Base-by-base conservation (phyloP, 2,329 filamentous ascomycete species). In the Fusarium sp. region DNA sequence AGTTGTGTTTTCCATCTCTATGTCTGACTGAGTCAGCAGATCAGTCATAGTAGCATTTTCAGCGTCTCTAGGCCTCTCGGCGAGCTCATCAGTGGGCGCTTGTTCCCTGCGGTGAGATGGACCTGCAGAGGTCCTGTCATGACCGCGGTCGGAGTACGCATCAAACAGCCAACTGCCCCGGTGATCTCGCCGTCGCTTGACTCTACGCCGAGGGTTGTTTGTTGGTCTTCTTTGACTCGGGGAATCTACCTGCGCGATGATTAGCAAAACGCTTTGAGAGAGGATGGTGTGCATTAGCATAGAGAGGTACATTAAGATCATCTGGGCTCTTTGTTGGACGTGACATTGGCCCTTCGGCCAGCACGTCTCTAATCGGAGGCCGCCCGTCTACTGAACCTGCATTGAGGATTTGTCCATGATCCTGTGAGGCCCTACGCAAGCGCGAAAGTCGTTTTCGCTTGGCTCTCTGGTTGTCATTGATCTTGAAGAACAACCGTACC, bases 251-350 rank as follows among this genome's bases (percentile, higher is more conserved):
- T 72, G 4, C 5, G 9, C 0, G 5, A 4, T 1, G 0, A 20
- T 72, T 37, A 72, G 68, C 11, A 29, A 20, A 24, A 8, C 2
- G 13, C 2, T 20, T 5, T n/a, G 3, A 8, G 3, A 8, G 4
- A 24, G 22, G 5, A 6, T 11, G 22, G 5, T 4, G 4, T 1
- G 27, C 1, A 1, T 1, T 7, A 6, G 9, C 64, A 57, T 4
- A n/a, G 5, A 10, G 6, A 20, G 6, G 27, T 57, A 73, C 70
- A 31, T 73, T 16, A 41, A 48, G 20, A 7, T 59, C 48, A 35
- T 72, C 70, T 0, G 69, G 69, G 6, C 70, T 72, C 1, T 9
- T 35, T 5, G 1, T 31, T 3, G 29, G 22, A 3, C 41, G n/a
- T 9, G 14, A 14, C 14, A 11, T 22, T 2, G 0, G 6, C 0